These are phyloP conservation scores for Rhododendron ferrugineum DNA, from an alignment of 148 eudicot species.

Conservation along the genomic window DNA sequence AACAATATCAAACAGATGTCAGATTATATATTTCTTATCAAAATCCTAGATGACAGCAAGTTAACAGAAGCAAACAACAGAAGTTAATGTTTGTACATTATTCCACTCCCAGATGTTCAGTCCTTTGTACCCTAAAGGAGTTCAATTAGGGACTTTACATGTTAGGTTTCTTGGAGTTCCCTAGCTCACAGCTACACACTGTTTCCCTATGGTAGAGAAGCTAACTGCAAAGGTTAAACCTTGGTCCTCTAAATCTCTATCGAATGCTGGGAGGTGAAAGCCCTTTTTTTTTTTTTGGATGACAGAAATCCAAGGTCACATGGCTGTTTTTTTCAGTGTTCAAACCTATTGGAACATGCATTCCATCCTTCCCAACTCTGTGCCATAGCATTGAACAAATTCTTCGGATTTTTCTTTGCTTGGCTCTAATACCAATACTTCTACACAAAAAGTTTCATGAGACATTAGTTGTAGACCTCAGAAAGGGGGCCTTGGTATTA, in stretches of 20 bases:
- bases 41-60: neutral
- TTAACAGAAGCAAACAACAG: constrained; percentile 6
- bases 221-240: neutral
- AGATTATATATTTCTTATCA: neutral
- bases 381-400: neutral
- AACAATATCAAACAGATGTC: neutral
- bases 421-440: neutral
- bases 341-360: neutral
- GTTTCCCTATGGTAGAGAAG: neutral
- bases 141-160: neutral
- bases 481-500: neutral
- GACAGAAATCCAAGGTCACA: neutral
- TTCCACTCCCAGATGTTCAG: neutral
- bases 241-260: neutral
- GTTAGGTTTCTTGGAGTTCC: neutral
- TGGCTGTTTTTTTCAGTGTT: neutral
- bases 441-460: neutral
- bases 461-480: neutral
- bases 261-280: neutral
- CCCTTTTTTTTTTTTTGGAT: neutral
- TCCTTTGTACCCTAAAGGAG: neutral
- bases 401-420: neutral
- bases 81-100: neutral
- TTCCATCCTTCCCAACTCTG: neutral
- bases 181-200: neutral